Conservation (phyloP, 176 grass and related monocot genomes). For the sorghum (Sorghum bicolor) region Sorghum_bicolor_NCBIv3 NC_012875.2:47970501-47971000, state of each 20-base stretch:
- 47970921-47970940: background rate
- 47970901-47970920: background rate
- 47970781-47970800: background rate
- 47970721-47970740: conserved; percentile 22
- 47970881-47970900: background rate
- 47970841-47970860: background rate
- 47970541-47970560: background rate
- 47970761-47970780: background rate
- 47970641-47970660: conserved; percentile 17
- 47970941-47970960: conserved; percentile 1
- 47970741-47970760: conserved; percentile 32
- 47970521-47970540: conserved; percentile 12
- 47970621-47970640: conserved; percentile 16
- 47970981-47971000: conserved; percentile 16
- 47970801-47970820: background rate
- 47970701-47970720: conserved; percentile 36
- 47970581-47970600: conserved; percentile 42
- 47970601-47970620: conserved; percentile 8
- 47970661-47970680: background rate
- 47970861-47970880: background rate
- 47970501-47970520: conserved; percentile 36
- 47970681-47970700: conserved; percentile 22
- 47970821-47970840: background rate
- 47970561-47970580: conserved; percentile 14
- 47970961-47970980: conserved; percentile 12